A percentile compares a stretch with the other conserved stretches of the same genome.
Conservation (phyloP, 768 basidiomycete species). For the Fibroporia radiculosa region DNA sequence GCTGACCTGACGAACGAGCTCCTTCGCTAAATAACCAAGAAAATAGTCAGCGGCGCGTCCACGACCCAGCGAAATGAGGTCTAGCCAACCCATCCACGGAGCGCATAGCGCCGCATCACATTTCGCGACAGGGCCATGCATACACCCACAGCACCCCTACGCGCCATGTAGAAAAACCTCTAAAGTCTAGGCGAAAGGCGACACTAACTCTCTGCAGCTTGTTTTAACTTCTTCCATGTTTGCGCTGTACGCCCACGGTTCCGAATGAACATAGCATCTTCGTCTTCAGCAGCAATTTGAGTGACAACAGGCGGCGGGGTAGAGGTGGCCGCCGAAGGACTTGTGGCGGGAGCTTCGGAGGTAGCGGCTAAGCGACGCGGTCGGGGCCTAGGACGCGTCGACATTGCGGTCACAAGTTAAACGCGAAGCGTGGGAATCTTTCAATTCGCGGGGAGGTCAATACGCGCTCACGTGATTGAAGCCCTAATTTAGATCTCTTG, state of each 20-base stretch:
- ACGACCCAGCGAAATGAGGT: no score
- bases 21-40: slow-evolving; percentile 5
- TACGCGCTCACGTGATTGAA: slow-evolving; percentile 8
- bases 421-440: slow-evolving; percentile 19
- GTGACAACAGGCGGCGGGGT: slow-evolving; percentile 6
- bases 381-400: slow-evolving; percentile 26
- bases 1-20: background rate
- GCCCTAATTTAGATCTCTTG: no score
- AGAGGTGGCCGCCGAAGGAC: slow-evolving; percentile 8
- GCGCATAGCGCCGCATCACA: no score
- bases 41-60: no score
- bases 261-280: slow-evolving; percentile 63
- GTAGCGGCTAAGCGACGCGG: slow-evolving; percentile 26
- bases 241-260: slow-evolving; percentile 50
- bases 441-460: slow-evolving; percentile 9
- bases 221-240: slow-evolving; percentile 54
- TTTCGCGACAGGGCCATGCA: no score
- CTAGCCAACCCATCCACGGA: no score
- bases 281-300: slow-evolving; percentile 36
- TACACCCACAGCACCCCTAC: no score
- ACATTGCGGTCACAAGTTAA: slow-evolving; percentile 23
- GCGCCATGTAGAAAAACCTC: no score
- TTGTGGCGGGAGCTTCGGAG: slow-evolving; percentile 9
- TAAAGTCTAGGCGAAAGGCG: background rate
- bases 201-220: slow-evolving; percentile 46